A percentile compares a stretch with the other conserved stretches of the same genome.
phyloP scores from a whole-genome alignment of 2,329 filamentous ascomycete genomes.

The Beauveria brongniartii region DNA sequence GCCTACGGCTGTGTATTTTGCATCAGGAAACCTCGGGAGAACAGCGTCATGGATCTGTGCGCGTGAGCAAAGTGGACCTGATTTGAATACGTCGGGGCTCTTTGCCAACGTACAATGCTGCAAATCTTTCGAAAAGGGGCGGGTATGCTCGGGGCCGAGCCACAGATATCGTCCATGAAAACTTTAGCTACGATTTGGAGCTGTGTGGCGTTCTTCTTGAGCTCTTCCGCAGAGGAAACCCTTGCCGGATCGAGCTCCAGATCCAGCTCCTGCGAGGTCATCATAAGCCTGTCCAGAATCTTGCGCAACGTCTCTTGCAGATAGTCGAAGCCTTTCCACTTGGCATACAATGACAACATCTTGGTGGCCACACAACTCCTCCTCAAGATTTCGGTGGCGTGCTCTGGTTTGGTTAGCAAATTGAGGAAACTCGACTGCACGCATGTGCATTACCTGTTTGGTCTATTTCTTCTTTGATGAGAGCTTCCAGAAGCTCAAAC shows the following conservation, averaged over 20 bases:
- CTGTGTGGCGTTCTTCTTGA: conserved; percentile 58
- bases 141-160: conserved; percentile 53
- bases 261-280: conserved; percentile 59
- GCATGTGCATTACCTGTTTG: conserved; percentile 42
- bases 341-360: conserved; percentile 63
- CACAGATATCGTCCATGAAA: conserved; percentile 63
- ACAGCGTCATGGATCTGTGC: conserved; percentile 54
- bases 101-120: conserved; percentile 44
- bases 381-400: conserved; percentile 59
- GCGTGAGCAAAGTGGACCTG: conserved; percentile 12
- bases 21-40: conserved; percentile 55
- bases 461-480: conserved; percentile 62
- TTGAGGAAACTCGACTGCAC: no score
- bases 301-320: conserved; percentile 57
- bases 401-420: conserved; percentile 36
- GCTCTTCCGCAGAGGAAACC: conserved; percentile 51
- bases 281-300: conserved; percentile 56
- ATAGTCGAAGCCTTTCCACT: conserved; percentile 60
- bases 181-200: conserved; percentile 60
- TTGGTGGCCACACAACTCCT: conserved; percentile 65
- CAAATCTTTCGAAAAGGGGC: conserved; percentile 59
- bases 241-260: conserved; percentile 59
- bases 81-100: no score
- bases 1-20: conserved; percentile 64
- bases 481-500: conserved; percentile 55